Conservation (phyloP, 2,329 filamentous ascomycete species). For the Arthrobotrys entomopaga region DNA sequence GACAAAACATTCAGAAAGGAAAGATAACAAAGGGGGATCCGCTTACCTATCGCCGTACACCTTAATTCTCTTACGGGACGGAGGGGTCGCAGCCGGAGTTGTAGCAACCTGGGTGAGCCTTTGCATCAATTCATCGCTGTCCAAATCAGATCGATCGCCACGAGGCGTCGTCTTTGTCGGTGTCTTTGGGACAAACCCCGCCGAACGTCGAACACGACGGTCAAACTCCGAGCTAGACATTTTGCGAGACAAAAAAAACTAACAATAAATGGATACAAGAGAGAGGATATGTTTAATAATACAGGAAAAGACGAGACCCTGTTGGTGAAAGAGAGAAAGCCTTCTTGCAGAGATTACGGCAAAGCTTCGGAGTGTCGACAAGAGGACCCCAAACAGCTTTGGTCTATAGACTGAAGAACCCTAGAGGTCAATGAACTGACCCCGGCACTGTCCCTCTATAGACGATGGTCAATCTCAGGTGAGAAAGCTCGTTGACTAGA, state of each 20-base stretch:
- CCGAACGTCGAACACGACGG: constrained; percentile 54
- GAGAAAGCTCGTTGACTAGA: not conserved
- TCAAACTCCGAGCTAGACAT: constrained; percentile 53
- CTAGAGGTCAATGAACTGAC: constrained; percentile 18
- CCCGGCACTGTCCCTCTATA: constrained; percentile 15
- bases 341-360: constrained; percentile 33
- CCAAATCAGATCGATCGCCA: constrained; percentile 51
- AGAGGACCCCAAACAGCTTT: constrained; percentile 13
- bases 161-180: constrained; percentile 52
- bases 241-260: too few species aligned
- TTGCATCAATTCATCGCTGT: constrained; percentile 52
- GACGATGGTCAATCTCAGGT: constrained; percentile 38
- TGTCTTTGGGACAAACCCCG: constrained; percentile 48
- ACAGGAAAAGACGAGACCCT: constrained; percentile 4
- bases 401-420: constrained; percentile 37
- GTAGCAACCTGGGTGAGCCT: constrained; percentile 51
- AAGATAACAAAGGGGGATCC: not conserved
- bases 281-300: constrained; percentile 6
- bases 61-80: constrained; percentile 55
- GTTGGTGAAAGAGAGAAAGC: not conserved
- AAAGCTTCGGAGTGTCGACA: constrained; percentile 30
- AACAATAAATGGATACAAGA: not conserved
- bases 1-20: not conserved
- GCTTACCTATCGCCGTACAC: constrained; percentile 54
- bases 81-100: constrained; percentile 52